A percentile compares a stretch with the other conserved stretches of the same genome.
Evolutionary conservation across 2,329 filamentous ascomycete genomes (phyloP).

Genomic region (Mollisia scopiformis): DNA sequence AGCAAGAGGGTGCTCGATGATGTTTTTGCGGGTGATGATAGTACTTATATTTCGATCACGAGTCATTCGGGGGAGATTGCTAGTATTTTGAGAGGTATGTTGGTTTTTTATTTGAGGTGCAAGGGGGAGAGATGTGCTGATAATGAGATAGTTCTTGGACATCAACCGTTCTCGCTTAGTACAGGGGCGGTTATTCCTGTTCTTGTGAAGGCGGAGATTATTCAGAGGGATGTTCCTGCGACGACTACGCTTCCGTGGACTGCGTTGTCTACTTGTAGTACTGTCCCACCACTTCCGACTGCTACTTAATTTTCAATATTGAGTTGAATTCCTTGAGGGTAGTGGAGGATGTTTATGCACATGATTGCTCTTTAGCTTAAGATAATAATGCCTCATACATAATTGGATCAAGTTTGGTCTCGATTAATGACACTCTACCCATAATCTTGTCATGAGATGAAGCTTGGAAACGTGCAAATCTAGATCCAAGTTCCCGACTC

Average conservation of each 20-base stretch:
- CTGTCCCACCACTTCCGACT: conserved; percentile 33
- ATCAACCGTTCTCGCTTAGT: conserved; percentile 59
- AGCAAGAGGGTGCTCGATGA: conserved; percentile 57
- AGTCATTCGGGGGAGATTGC: conserved; percentile 62
- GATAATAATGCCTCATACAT: too few relatives aligned
- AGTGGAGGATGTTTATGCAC: too few relatives aligned
- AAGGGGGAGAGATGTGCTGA: background rate
- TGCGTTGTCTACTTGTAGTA: conserved; percentile 27
- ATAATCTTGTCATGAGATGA: too few relatives aligned
- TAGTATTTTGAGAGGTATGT: conserved; percentile 46
- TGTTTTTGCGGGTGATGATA: conserved; percentile 54
- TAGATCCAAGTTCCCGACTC: too few relatives aligned
- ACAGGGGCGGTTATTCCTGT: conserved; percentile 72
- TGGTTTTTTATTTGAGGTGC: background rate
- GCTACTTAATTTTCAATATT: background rate
- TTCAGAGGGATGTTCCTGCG: conserved; percentile 24
- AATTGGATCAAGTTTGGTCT: too few relatives aligned
- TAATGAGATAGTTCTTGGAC: conserved; percentile 50
- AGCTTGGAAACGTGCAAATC: too few relatives aligned
- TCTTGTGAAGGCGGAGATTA: conserved; percentile 60
- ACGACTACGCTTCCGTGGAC: conserved; percentile 24
- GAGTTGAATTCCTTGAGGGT: too few relatives aligned
- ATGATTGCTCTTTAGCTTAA: too few relatives aligned
- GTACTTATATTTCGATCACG: conserved; percentile 61
- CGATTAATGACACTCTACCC: too few relatives aligned